These are phyloP conservation scores for Colletotrichum lupini DNA, from an alignment of 2,329 filamentous ascomycete genomes.

Conservation along the genomic window DNA sequence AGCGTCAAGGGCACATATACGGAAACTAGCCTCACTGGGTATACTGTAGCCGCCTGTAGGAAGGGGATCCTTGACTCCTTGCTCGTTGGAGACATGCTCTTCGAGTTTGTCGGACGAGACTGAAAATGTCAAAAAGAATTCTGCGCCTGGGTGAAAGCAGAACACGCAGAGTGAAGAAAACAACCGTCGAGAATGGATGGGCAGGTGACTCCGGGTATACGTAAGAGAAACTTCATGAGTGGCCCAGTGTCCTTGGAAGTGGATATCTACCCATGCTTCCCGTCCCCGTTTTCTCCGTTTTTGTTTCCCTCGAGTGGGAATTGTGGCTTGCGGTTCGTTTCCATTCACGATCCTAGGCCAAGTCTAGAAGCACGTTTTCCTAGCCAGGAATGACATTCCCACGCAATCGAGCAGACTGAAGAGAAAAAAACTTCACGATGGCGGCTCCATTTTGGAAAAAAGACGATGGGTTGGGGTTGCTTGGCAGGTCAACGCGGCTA, in stretches of 20 bases:
- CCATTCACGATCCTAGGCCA: background rate
- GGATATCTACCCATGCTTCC: constrained; percentile 22
- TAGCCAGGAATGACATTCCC: background rate
- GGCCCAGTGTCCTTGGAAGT: constrained; percentile 26
- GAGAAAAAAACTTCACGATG: background rate
- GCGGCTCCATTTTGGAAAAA: background rate
- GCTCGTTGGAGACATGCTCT: background rate
- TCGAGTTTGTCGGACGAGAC: background rate
- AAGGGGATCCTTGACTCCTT: background rate
- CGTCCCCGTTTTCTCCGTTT: constrained; percentile 16
- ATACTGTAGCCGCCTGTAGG: background rate
- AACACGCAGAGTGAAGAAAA: background rate
- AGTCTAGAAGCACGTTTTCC: background rate
- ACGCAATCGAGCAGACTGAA: background rate
- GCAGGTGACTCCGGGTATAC: constrained; percentile 20
- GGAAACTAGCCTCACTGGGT: background rate
- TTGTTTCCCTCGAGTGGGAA: background rate
- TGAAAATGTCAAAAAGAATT: background rate
- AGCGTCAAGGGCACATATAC: background rate
- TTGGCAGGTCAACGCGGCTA: background rate
- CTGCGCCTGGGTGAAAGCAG: background rate
- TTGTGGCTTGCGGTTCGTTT: background rate
- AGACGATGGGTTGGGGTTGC: background rate
- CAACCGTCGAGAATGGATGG: constrained; percentile 6
- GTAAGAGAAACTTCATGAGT: constrained; percentile 31